Base-by-base conservation (phyloP, 2,329 filamentous ascomycete genomes). In the Epicoccum nigrum region DNA sequence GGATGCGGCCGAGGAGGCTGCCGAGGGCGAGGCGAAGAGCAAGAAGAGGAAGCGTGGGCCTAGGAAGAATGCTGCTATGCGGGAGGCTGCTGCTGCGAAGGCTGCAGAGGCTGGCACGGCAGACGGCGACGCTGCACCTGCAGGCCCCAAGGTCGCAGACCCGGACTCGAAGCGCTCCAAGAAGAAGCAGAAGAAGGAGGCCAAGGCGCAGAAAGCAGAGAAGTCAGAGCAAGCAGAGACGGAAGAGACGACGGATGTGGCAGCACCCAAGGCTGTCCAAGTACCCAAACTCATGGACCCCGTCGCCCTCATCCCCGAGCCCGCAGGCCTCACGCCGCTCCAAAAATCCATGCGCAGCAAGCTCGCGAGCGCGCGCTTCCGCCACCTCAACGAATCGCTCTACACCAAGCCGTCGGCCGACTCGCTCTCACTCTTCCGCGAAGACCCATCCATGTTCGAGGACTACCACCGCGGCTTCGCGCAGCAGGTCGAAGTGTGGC, bases 401-500 rank as follows among this genome's bases (percentile, higher is more conserved):
- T 99, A 99, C 78, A 97, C 93, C 4, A 90, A 87, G 7, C 90
- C 92, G 1, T 99, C 94, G 0, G 79, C 81, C 28, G 86, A 94
- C 59, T 89, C 94, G n/a, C 85, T 94, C 62, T 77, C 82, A 42
- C 85, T 97, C 19, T 97, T 99, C 78, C 80, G 84, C 43, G 81
- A 88, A 27, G 90, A 90, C 41, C 94, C 94, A 0, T 90, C 96
- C 69, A 92, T 97, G 82, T 99, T 97, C 76, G 82, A 85, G 62
- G 92, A 97, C 76, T 99, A 99, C 75, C 94, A 99, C 76, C 88
- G 92, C 55, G 94, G 94, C 27, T 99, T 99, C 81, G 88, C 92
- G 1, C 89, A 92, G 45, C 94, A 99, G 77, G 94, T 97, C 52
- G 87, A 90, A 68, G 89, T 92, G 2, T 99, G 94, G 94, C 94